Evolutionary conservation across 1,284 basidiomycete species (phyloP).

Genomic region (Peniophora sp.): DNA sequence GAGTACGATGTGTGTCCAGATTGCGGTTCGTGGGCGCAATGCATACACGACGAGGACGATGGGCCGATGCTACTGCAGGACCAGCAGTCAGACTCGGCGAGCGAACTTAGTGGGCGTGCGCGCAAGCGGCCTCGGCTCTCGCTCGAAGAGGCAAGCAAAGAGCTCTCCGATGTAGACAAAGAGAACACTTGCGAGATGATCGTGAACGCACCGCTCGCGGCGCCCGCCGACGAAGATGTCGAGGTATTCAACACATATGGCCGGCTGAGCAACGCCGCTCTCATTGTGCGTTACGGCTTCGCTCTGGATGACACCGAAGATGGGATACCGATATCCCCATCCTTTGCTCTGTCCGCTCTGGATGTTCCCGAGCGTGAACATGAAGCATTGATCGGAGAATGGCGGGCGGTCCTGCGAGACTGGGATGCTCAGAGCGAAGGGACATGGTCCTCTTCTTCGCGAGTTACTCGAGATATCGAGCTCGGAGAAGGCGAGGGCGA

Average conservation of each 20-base stretch:
- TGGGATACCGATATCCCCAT: slow-evolving; percentile 27
- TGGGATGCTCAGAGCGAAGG: slow-evolving; percentile 1
- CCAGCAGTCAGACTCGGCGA: slow-evolving; percentile 1
- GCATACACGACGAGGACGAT: slow-evolving; percentile 56
- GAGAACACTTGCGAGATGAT: slow-evolving; percentile 61
- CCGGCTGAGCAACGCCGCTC: slow-evolving; percentile 57
- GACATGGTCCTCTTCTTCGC: neutral
- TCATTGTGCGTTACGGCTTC: slow-evolving; percentile 75
- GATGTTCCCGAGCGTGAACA: neutral
- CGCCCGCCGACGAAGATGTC: slow-evolving; percentile 23
- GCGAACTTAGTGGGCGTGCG: neutral
- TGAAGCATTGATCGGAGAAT: neutral
- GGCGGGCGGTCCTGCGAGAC: no score
- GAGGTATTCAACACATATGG: slow-evolving; percentile 90
- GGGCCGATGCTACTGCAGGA: slow-evolving; percentile 6
- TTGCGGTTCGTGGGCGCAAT: slow-evolving; percentile 73
- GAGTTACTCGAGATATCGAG: neutral
- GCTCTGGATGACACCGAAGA: slow-evolving; percentile 58
- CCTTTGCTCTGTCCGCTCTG: slow-evolving; percentile 10
- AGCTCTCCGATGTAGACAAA: slow-evolving; percentile 15
- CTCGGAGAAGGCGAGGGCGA: neutral
- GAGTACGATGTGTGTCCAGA: slow-evolving; percentile 78
- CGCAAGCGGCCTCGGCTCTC: neutral
- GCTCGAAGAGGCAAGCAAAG: slow-evolving; percentile 7
- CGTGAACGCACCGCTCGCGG: slow-evolving; percentile 40